Evolutionary conservation across 805 yeast genomes (phyloP), one percentile per base, ranked within the genome.

Genomic region (Candida maltosa): DNA sequence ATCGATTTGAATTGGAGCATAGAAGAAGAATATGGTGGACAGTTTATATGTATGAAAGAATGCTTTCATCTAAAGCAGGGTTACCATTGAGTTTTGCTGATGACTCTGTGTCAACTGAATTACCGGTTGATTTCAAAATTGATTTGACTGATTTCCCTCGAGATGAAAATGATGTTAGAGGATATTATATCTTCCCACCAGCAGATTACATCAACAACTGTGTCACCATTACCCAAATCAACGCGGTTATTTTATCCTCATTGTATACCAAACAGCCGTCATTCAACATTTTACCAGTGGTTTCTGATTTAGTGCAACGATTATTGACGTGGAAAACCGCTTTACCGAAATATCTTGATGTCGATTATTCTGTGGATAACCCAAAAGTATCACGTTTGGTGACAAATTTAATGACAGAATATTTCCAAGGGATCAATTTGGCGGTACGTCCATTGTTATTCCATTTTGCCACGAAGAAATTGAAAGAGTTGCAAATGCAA

Each of bases 31-130:
- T 68, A 10, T 68, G 73, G 73, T 68, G 73, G 73, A 68, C 73
- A 1, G 73, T 68, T 5, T 68, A 68, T 48, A 68, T 68, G 73
- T 68, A 68, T 39, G 74, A 76, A 60, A 62, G 91, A 56, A 83
- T 84, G 91, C 58, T 84, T 26, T 81, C 87, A 5, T 81, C 89
- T 9, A 84, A 84, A 49, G 89, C 89, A 0, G 94, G 94, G 1
- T 59, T 84, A 17, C 94, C 94, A 1, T 55, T 84, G 28, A 78
- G 87, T 35, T 73, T 89, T 40, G 81, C 93, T 1, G 93, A 84
- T 52, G 85, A 83, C 39, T 84, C 91, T 41, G 82, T 89, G 14
- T 79, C 87, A 2, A 80, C 89, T 0, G 88, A 78, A 37, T 62
- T 84, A 16, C 94, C 94, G 0, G 74, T 73, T 35, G 89, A 76